Base-by-base conservation (phyloP, 352 stramenopile species). In the Plasmopara muralis region DNA sequence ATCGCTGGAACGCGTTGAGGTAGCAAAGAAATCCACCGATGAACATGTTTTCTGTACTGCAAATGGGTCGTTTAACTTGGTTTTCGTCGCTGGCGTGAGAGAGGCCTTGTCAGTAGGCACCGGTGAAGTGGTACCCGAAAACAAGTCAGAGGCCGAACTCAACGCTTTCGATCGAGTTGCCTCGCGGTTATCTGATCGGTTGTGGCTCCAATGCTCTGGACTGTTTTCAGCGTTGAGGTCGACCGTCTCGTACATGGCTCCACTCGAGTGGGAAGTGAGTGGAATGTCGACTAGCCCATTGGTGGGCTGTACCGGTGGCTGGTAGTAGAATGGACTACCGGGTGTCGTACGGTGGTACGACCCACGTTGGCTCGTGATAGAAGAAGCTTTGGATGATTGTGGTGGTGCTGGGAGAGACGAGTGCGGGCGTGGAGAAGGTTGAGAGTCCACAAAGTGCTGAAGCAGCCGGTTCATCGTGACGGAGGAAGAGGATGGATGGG, bases 361-460 rank as follows among this genome's bases (percentile, higher is more conserved):
- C 43, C 64, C 64, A 20, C 64, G 55, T 20, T 56, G 62, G 4
- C 33, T 40, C 10, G 30, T 44, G 33, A 60, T 38, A 50, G 58
- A 64, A 1, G 53, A 64, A 15, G 64, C 57, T 31, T 55, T 56
- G 9, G 57, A 77, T 0, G 62, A 74, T 41, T 70, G 47, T 40
- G 62, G 60, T 5, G 64, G 61, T n/a, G 40, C 42, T 4, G 58
- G 51, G 37, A 72, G 66, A 4, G 57, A 53, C 35, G 60, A 56
- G 2, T 55, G 60, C 13, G 60, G 43, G 37, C 50, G 41, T 7
- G 60, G 20, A 1, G 44, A 18, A 44, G 33, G 41, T 44, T 55
- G 58, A n/a, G 55, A 63, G 62, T 70, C 71, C 43, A 81, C 70
- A 56, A 83, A 85, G 51, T 65, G 69, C 74, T 85, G 74, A 18